A percentile compares a stretch with the other conserved stretches of the same genome.
phyloP scores from a whole-genome alignment of 306 rosid species.

The Cicer yamashitae region DNA sequence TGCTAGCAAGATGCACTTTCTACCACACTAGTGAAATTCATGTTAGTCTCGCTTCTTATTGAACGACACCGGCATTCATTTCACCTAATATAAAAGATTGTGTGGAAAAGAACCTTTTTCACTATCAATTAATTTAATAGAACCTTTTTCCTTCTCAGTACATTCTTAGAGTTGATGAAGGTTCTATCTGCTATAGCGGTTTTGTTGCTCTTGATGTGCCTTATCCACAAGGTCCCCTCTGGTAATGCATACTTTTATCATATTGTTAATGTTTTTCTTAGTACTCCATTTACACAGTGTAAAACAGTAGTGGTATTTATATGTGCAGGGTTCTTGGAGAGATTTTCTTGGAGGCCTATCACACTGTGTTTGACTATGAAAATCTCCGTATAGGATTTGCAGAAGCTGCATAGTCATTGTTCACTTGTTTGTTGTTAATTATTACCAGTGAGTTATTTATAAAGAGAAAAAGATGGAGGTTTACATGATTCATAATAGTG shows the following conservation, averaged over 20 bases:
- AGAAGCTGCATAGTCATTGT: slow-evolving; percentile 50
- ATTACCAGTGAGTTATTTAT: neutral
- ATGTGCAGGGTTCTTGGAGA: slow-evolving; percentile 78
- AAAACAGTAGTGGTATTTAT: slow-evolving; percentile 24
- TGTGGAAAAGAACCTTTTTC: neutral
- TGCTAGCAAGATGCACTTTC: no score
- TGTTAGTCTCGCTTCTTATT: no score
- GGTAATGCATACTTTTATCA: slow-evolving; percentile 51
- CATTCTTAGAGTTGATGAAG: slow-evolving; percentile 61
- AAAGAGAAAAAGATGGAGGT: slow-evolving; percentile 18
- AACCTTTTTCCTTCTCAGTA: slow-evolving; percentile 55
- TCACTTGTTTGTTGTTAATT: slow-evolving; percentile 4
- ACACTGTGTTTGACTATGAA: slow-evolving; percentile 75
- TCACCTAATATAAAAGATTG: neutral
- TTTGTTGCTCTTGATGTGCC: slow-evolving; percentile 76
- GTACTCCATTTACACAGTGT: neutral
- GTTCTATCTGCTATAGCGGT: slow-evolving; percentile 63
- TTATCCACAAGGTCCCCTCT: slow-evolving; percentile 79
- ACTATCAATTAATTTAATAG: neutral
- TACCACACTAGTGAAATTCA: no score
- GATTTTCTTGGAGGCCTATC: slow-evolving; percentile 71
- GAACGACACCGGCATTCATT: neutral
- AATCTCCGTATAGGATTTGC: slow-evolving; percentile 77
- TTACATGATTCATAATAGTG: neutral
- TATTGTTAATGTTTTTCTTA: slow-evolving; percentile 7